phyloP scores from a whole-genome alignment of 192 early-diverging fungal species.

The Phlyctochytrium arcticum region DNA sequence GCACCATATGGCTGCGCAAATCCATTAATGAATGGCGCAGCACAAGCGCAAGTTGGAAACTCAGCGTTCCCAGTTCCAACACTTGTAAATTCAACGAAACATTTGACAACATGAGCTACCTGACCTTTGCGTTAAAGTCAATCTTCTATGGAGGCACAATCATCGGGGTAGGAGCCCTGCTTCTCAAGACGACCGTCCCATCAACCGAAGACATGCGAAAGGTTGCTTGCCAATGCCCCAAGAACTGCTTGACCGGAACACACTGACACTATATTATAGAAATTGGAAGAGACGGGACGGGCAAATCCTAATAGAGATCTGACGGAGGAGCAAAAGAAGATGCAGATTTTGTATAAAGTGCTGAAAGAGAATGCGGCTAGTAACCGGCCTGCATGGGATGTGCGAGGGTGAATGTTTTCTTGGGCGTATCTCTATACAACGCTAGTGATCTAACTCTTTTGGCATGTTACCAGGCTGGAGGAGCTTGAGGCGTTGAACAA shows the following conservation, averaged over 20 bases:
- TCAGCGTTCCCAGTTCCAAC: no score
- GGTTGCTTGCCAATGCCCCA: no score
- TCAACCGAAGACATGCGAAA: conserved; percentile 9
- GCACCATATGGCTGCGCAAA: no score
- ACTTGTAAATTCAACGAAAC: no score
- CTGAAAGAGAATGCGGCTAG: conserved; percentile 9
- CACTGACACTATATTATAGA: background rate
- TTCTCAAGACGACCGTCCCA: conserved; percentile 6
- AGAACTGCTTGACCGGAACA: no score
- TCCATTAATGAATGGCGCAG: no score
- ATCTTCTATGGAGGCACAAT: conserved; percentile 5
- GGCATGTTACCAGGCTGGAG: no score
- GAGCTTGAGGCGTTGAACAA: no score
- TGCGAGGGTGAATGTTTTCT: background rate
- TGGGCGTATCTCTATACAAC: no score
- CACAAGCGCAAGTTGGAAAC: no score
- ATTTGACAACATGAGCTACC: background rate
- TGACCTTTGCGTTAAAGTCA: conserved; percentile 14
- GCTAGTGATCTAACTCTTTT: no score
- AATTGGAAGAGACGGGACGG: background rate
- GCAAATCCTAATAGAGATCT: background rate
- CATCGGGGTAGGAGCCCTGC: conserved; percentile 7
- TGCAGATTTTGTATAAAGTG: background rate
- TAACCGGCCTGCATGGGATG: conserved; percentile 13
- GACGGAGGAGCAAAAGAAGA: background rate